Base-by-base conservation (phyloP, 1,139 yeast genomes). In the Fermentozyma sake region DNA sequence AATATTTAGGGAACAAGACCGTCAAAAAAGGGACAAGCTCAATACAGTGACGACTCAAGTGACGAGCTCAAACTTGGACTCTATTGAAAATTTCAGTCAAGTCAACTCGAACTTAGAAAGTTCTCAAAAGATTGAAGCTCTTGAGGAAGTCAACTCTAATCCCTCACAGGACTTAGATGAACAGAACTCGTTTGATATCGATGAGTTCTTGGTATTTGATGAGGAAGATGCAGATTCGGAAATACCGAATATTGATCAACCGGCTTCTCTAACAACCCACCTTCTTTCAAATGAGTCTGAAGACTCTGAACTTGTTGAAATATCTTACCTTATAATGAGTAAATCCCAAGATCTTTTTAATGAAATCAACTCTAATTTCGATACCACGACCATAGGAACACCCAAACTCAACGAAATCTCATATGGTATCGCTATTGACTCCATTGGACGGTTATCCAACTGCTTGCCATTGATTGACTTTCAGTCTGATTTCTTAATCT, bases 401-500 rank as follows among this genome's bases (percentile, higher is more conserved):
- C 19, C 16, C 10, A 37, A 38, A 12, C 24, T 40, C 1, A 33
- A 40, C 14, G 57, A 55, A 22, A 34, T 47, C 24, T 35, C 67
- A 1, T 54, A 51, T 28, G 36, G 57, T 1, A 47, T 54, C 2
- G 62, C 68, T 3, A 33, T 63, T 7, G 58, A 54, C 26, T 41
- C 66, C 2, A 41, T 63, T 18, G 59, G 61, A 2, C 30, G 37
- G 2, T 37, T 61, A 3, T 46, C 64, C 1, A 39, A 41, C 2
- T 27, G 37, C 4, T 26, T 62, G 4, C 29, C 52, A 4, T 37
- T 49, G 18, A 44, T 43, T 3, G 63, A 58, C 15, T 62, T 58
- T 28, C 55, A 54, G 37, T 32, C 55, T 2, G 56, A 54, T 28
- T 47, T 57, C 20, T 39, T 63, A 23, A 55, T 59, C 30, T 58